Conservation (phyloP, 768 basidiomycete species). For the Glaciozyma antarctica region DNA sequence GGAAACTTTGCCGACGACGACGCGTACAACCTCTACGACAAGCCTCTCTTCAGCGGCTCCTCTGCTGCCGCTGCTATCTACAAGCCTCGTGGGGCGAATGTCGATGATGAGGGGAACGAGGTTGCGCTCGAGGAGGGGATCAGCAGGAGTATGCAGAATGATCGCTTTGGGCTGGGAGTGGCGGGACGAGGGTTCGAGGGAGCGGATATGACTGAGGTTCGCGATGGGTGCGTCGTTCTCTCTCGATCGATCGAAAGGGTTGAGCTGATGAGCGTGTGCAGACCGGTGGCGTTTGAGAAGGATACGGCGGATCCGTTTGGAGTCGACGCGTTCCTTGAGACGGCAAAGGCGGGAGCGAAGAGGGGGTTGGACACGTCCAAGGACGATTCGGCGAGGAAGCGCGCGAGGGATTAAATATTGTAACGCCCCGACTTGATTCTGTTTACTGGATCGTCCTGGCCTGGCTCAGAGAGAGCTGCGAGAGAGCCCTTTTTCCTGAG, state of each 20-base stretch:
- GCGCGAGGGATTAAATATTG: constrained; percentile 17
- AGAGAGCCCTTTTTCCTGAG: no score
- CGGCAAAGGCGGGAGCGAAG: constrained; percentile 80
- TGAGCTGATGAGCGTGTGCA: constrained; percentile 50
- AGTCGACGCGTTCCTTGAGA: constrained; percentile 90
- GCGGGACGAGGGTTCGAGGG: constrained; percentile 78
- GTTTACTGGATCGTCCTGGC: no score
- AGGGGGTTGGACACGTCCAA: constrained; percentile 32
- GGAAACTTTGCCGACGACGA: constrained; percentile 82
- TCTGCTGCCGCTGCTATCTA: constrained; percentile 99
- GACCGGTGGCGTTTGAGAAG: constrained; percentile 98
- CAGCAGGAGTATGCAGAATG: constrained; percentile 76
- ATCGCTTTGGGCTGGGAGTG: constrained; percentile 82
- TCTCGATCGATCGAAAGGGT: no score
- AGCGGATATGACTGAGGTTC: constrained; percentile 63
- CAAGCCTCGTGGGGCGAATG: constrained; percentile 80
- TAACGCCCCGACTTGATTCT: no score
- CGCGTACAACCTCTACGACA: constrained; percentile 87
- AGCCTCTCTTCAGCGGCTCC: constrained; percentile 90
- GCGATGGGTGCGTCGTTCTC: constrained; percentile 25
- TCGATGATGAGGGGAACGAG: constrained; percentile 76
- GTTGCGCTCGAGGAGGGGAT: constrained; percentile 89
- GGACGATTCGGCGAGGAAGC: constrained; percentile 23
- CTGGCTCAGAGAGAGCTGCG: no score
- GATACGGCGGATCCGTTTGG: constrained; percentile 96